Evolutionary conservation across 2,329 filamentous ascomycete species (phyloP), one percentile per base, ranked within the genome.

Genomic region (Ophiocordyceps camponoti-floridani): DNA sequence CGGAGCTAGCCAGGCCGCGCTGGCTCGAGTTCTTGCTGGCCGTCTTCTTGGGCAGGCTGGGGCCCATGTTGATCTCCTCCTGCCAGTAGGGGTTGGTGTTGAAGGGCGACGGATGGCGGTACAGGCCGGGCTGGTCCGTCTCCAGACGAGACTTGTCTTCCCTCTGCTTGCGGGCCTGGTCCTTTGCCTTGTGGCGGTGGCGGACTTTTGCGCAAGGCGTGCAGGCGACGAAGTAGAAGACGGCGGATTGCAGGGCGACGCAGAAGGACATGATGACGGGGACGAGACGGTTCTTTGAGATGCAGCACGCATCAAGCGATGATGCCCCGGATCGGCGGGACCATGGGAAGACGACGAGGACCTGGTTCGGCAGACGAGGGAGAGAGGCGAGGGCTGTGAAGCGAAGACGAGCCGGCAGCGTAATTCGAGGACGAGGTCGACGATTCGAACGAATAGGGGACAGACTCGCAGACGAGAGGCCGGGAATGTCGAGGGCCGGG

Each of bases 31-130:
- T 77, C 63, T 71, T 77, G 62, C 62, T 74, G 51, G 56, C 64
- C 47, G 72, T 63, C 59, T 79, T 72, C 54, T 79, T 79, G 30
- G 79, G 79, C 33, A 83, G 72, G 3, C 75, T 77, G 2, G 88
- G 88, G 0, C 88, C 88, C 63, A 88, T 72, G 49, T 69, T 70
- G 51, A 95, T 93, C 61, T 95, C 88, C 56, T 91, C 83, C 30
- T 73, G 68, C 88, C 88, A 95, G 62, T 84, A 85, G 12, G 82
- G 80, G 55, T 95, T 95, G 27, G 86, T 94, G 55, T 79, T 81
- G 54, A 86, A 91, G 1, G 86, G 84, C 41, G 78, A 76, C 2
- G 82, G 87, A 54, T 95, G 87, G 43, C 77, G 72, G 60, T 94
- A 91, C 11, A 77, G 62, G 38, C 75, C 76, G 0, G 84, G 84